A percentile compares a stretch with the other conserved stretches of the same genome.
These are phyloP conservation scores for Phytophthora pluvialis DNA, from an alignment of 352 stramenopile species.

Conservation along the genomic window DNA sequence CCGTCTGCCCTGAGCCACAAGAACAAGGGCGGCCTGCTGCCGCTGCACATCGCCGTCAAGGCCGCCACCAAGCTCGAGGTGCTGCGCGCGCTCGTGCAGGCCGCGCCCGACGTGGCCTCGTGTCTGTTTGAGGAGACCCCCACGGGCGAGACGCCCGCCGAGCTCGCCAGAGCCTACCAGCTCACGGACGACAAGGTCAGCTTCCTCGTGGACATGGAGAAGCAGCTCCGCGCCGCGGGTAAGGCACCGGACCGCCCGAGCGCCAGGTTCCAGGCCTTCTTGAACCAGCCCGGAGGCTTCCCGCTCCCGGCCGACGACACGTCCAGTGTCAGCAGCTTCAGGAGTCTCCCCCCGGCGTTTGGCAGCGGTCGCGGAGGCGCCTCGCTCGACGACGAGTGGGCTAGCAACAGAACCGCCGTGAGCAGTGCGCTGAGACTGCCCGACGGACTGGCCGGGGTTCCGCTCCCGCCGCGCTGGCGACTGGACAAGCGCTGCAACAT, in stretches of 20 bases:
- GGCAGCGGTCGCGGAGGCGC: constrained; percentile 20
- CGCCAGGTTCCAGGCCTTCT: constrained; percentile 57
- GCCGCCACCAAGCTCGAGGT: constrained; percentile 74
- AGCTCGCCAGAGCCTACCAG: constrained; percentile 65
- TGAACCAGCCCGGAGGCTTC: constrained; percentile 41
- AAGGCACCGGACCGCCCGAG: constrained; percentile 53
- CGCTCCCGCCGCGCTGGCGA: constrained; percentile 72
- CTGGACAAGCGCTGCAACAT: constrained; percentile 83
- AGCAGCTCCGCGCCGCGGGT: constrained; percentile 49
- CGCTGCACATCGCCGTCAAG: constrained; percentile 87
- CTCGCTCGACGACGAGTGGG: constrained; percentile 28
- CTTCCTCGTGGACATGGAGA: constrained; percentile 52
- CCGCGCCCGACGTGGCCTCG: constrained; percentile 42
- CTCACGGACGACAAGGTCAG: constrained; percentile 57
- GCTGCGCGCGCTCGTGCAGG: constrained; percentile 57
- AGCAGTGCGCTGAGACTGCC: constrained; percentile 41
- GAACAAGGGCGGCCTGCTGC: constrained; percentile 81
- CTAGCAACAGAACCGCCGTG: constrained; percentile 25
- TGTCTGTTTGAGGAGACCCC: constrained; percentile 75
- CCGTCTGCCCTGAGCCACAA: constrained; percentile 57
- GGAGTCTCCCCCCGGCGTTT: constrained; percentile 21
- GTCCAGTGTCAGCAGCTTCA: constrained; percentile 39
- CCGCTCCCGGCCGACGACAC: constrained; percentile 31
- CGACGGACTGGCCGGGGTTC: constrained; percentile 36
- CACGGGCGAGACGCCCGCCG: constrained; percentile 67